Base-by-base conservation (phyloP, 2,329 filamentous ascomycete species). In the Cryoendolithus antarcticus region DNA sequence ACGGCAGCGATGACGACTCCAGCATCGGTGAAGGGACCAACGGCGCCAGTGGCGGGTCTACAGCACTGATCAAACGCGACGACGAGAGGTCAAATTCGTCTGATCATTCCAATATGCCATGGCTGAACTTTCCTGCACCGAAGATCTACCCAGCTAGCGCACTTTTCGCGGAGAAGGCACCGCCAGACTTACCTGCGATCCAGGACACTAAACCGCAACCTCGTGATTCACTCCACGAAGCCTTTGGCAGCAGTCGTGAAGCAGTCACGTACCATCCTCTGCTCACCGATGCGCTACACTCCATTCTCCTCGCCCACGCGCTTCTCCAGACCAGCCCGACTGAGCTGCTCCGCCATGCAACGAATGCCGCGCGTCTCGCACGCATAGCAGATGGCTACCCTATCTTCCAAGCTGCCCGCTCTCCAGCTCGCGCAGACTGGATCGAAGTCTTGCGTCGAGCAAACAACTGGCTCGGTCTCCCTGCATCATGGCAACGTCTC, bases 251-350 rank as follows among this genome's bases (percentile, higher is more conserved):
- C 38, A 37, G 27, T 24, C 67, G 74, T 32, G 82, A 86, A 61
- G 71, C 72, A 31, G 70, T 84, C 21, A 91, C 83, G 1, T 91
- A 85, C 56, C 85, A 93, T 52, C 86, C 85, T 0, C 70, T 91
- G 6, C 68, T 93, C 8, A 77, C 77, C 5, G 85, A 93, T 48
- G 81, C 81, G 1, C 70, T 93, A 1, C 84, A 93, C 58, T 80
- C 77, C 4, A 62, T 91, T 2, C 74, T 93, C 6, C 72, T 93
- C 31, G 82, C 79, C 48, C 85, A 93, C 59, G 74, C 74, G n/a
- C 73, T 93, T 7, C 63, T 84, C 6, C 84, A 89, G 59, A 93
- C 85, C 0, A 82, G 83, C 0, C 60, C 74, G 8, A 85, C 82
- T 50, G 84, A 91, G 57, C 72, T 88, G 28, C 74, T 78, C 36